Conservation (phyloP, 2,329 filamentous ascomycete genomes). For the Alternaria ventricosa region DNA sequence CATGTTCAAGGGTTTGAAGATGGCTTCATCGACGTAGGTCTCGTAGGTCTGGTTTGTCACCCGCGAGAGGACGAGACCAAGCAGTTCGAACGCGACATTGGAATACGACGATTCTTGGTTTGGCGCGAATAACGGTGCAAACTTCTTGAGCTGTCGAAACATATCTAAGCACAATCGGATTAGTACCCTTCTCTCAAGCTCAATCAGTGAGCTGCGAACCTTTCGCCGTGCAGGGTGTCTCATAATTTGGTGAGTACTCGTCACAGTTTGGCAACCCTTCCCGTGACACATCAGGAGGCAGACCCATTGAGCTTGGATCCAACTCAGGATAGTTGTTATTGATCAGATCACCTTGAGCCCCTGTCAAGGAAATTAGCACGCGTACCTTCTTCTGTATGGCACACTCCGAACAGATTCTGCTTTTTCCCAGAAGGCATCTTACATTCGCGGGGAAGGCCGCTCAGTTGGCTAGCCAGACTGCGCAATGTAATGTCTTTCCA, state of each 20-base stretch:
- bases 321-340: conserved; percentile 15
- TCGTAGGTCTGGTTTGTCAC: conserved; percentile 47
- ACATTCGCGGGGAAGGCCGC: conserved; percentile 52
- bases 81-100: conserved; percentile 51
- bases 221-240: conserved; percentile 35
- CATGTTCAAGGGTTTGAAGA: conserved; percentile 49
- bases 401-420: not conserved
- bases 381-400: conserved; percentile 31
- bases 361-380: conserved; percentile 30
- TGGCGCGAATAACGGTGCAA: conserved; percentile 49
- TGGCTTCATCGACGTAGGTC: conserved; percentile 48
- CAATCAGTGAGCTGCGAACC: conserved; percentile 12
- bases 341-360: conserved; percentile 39
- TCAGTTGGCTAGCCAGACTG: conserved; percentile 52
- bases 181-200: not conserved
- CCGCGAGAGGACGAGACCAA: conserved; percentile 51
- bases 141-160: conserved; percentile 36
- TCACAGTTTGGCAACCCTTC: conserved; percentile 44
- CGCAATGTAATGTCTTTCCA: conserved; percentile 54
- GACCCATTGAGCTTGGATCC: conserved; percentile 29
- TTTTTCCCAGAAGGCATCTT: conserved; percentile 5
- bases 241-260: conserved; percentile 41
- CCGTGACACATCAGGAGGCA: conserved; percentile 42
- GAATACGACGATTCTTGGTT: conserved; percentile 53
- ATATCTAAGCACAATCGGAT: conserved; percentile 35